Evolutionary conservation across 805 yeast species (phyloP), one percentile per base, ranked within the genome.

Genomic region (Sugiyamaella floridensis): DNA sequence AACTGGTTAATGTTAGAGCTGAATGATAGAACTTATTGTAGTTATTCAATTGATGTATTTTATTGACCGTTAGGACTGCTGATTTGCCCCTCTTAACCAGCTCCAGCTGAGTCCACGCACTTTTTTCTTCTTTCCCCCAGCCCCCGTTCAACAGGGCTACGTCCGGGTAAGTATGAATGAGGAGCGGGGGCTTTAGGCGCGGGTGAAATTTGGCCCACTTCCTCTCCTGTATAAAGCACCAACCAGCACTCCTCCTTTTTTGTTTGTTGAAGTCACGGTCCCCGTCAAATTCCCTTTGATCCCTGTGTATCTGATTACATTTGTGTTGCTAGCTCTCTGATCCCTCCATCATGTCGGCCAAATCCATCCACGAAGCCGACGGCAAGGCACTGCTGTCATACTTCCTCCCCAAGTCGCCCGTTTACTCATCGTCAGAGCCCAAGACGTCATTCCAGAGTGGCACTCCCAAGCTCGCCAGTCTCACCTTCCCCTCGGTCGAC

Each of bases 361-460:
- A 72, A 57, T 70, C 76, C 18, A 73, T 72, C 54, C 71, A 71
- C 55, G 76, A 73, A 61, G 76, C 74, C 54, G 77, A 73, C 61
- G 77, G 77, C 40, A 73, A 73, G 62, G 76, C 76, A 18, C 62
- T 73, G 48, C 65, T 73, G 50, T 66, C 76, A 18, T 70, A 72
- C 61, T 74, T 63, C 56, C 59, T 73, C 57, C 68, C 75, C 45
- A 65, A 67, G 52, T 69, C 77, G 6, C 74, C 74, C 14, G 70
- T 67, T 45, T 69, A 62, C 59, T 48, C 65, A 50, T 60, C 58
- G 45, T 40, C 51, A 43, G 63, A 67, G 62, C 69, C 72, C 51
- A 48, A 55, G 50, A 59, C 65, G 48, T 52, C 61, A 47, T 64
- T 68, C 62, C 60, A 66, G 55, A 54, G 60, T 55, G 56, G 67